Percentiles rank a stretch among this genome's conserved stretches.
Conservation (phyloP, 306 rosid species). For the Rubus parviflorus region DNA sequence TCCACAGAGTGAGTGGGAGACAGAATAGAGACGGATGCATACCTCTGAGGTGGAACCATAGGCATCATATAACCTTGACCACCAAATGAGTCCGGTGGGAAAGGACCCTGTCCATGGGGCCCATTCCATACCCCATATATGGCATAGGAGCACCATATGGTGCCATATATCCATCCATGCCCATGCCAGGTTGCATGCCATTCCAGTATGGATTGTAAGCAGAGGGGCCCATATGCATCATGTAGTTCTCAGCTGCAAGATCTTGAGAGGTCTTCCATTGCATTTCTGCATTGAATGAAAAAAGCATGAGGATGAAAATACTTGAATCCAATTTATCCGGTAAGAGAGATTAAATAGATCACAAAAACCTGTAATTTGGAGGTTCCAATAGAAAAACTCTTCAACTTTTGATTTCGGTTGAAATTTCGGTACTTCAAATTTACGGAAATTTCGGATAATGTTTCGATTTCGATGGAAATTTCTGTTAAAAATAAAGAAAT, state of each 20-base stretch:
- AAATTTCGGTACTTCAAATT: no score
- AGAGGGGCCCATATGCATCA: conserved; percentile 88
- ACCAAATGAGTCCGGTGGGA: conserved; percentile 83
- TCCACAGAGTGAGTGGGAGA: background rate
- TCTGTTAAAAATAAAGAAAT: no score
- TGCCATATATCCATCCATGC: conserved; percentile 84
- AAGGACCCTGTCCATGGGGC: conserved; percentile 71
- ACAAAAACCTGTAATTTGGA: background rate
- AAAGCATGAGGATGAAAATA: conserved; percentile 15
- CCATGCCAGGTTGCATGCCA: conserved; percentile 88
- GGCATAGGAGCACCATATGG: conserved; percentile 83
- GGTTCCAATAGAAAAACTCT: no score
- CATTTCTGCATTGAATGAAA: conserved; percentile 57
- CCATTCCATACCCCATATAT: conserved; percentile 67
- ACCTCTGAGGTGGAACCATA: conserved; percentile 83
- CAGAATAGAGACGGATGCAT: conserved; percentile 12
- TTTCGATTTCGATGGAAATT: no score
- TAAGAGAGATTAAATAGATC: conserved; percentile 5
- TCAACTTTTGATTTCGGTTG: no score
- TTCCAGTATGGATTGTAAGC: conserved; percentile 87
- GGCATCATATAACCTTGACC: conserved; percentile 81
- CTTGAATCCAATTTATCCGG: background rate
- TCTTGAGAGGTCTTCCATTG: conserved; percentile 88
- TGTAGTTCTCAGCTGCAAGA: conserved; percentile 70
- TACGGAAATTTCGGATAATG: no score